These are phyloP conservation scores for Coemansia sp. DNA, from an alignment of 192 early-diverging fungal genomes.

Conservation along the genomic window DNA sequence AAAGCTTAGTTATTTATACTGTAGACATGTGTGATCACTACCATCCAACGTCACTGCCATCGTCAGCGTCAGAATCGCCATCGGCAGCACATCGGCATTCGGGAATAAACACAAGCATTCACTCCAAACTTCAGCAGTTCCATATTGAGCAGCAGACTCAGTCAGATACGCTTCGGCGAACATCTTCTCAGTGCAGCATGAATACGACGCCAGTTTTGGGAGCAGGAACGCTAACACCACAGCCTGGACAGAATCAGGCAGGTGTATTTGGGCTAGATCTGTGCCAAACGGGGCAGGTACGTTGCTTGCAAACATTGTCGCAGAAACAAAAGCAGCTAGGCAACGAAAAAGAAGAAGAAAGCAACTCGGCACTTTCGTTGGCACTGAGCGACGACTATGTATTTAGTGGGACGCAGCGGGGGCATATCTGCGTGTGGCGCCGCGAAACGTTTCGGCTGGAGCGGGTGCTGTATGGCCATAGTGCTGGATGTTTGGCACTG, in stretches of 20 bases:
- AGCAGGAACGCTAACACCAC: conserved; percentile 13
- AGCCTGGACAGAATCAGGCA: background rate
- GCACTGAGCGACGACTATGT: conserved; percentile 58
- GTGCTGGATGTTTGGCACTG: conserved; percentile 34
- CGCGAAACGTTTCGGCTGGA: conserved; percentile 58
- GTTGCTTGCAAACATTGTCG: conserved; percentile 23
- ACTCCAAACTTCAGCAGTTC: conserved; percentile 15
- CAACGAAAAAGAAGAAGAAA: conserved; percentile 2
- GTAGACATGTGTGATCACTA: conserved; percentile 5
- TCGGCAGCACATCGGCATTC: conserved; percentile 1
- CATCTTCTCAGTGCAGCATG: conserved; percentile 31
- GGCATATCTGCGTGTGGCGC: conserved; percentile 62
- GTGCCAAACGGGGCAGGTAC: conserved; percentile 15
- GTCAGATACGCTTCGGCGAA: conserved; percentile 3
- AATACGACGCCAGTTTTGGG: conserved; percentile 1
- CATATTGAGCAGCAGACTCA: conserved; percentile 6
- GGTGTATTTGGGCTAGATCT: background rate
- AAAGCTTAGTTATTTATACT: background rate
- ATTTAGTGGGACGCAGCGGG: conserved; percentile 68
- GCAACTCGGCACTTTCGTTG: conserved; percentile 58
- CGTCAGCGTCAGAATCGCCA: conserved; percentile 5
- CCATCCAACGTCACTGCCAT: conserved; percentile 2
- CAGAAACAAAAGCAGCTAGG: conserved; percentile 44
- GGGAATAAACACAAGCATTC: background rate
- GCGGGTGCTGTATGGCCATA: conserved; percentile 24